Conservation (phyloP, 2,329 filamentous ascomycete species). For the Trichoderma simmonsii region DNA sequence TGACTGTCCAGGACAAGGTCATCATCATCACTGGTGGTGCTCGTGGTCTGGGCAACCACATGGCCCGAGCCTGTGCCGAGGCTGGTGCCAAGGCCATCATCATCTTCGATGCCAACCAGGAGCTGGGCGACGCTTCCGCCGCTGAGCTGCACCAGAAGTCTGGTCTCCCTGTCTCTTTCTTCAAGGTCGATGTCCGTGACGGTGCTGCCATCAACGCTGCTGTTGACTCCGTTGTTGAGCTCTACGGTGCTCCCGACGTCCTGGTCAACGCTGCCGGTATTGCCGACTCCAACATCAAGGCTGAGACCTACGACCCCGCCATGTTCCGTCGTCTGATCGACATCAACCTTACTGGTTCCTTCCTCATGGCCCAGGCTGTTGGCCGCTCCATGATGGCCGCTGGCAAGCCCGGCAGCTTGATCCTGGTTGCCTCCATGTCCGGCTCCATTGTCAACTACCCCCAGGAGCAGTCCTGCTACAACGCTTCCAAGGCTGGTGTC, state of each 20-base stretch:
- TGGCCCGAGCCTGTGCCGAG: constrained; percentile 74
- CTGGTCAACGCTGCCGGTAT: constrained; percentile 80
- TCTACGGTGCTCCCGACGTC: constrained; percentile 68
- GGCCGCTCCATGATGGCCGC: constrained; percentile 71
- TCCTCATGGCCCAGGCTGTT: constrained; percentile 72
- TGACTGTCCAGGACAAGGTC: constrained; percentile 67
- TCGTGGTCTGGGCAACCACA: constrained; percentile 73
- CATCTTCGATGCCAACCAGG: constrained; percentile 75
- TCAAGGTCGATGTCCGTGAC: constrained; percentile 75
- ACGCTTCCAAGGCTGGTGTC: constrained; percentile 78
- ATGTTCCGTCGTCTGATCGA: constrained; percentile 78
- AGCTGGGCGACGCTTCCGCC: constrained; percentile 67
- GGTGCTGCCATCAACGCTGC: constrained; percentile 66
- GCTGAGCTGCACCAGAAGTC: constrained; percentile 68
- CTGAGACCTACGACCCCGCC: constrained; percentile 70
- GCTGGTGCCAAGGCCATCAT: constrained; percentile 70
- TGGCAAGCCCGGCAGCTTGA: constrained; percentile 67
- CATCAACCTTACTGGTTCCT: constrained; percentile 78
- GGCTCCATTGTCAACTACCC: constrained; percentile 83
- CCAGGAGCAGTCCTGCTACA: constrained; percentile 80
- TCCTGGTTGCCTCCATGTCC: constrained; percentile 78
- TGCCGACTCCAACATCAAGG: constrained; percentile 80
- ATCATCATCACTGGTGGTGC: constrained; percentile 73
- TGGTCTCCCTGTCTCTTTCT: constrained; percentile 71
- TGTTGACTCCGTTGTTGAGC: constrained; percentile 61